phyloP scores from a whole-genome alignment of 352 stramenopile genomes.

The Globisporangium canariense region DNA sequence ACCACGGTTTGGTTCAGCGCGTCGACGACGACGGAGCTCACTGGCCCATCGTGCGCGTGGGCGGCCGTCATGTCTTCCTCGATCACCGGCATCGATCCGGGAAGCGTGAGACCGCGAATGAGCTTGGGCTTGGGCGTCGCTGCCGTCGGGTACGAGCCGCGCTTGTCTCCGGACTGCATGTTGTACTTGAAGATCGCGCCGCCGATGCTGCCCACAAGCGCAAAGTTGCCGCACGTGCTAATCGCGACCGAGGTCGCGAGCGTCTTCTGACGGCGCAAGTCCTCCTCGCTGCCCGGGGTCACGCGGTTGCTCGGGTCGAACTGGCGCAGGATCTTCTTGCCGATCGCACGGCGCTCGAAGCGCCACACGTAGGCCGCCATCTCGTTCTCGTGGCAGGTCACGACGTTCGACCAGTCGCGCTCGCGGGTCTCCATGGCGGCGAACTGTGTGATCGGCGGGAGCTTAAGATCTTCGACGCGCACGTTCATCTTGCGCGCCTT shows the following conservation, averaged over 20 bases:
- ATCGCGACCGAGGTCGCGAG: constrained; percentile 73
- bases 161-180: constrained; percentile 91
- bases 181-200: constrained; percentile 95
- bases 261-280: constrained; percentile 60
- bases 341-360: constrained; percentile 90
- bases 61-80: constrained; percentile 29
- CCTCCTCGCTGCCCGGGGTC: constrained; percentile 51
- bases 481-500: constrained; percentile 87
- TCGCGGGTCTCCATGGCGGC: constrained; percentile 87
- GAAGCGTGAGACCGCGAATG: constrained; percentile 63
- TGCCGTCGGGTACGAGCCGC: constrained; percentile 88
- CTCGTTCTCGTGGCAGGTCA: constrained; percentile 94
- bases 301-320: constrained; percentile 75
- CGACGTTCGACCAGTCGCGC: constrained; percentile 91
- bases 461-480: constrained; percentile 82
- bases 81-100: constrained; percentile 34
- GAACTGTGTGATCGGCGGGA: constrained; percentile 91
- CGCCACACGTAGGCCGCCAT: constrained; percentile 94
- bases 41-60: constrained; percentile 67
- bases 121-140: constrained; percentile 63
- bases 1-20: constrained; percentile 78
- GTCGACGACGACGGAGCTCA: constrained; percentile 88
- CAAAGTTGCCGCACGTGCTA: constrained; percentile 93
- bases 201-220: constrained; percentile 89
- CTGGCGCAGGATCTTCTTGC: constrained; percentile 89